Conservation (phyloP, 768 basidiomycete genomes). For the Heimioporus sp. region DNA sequence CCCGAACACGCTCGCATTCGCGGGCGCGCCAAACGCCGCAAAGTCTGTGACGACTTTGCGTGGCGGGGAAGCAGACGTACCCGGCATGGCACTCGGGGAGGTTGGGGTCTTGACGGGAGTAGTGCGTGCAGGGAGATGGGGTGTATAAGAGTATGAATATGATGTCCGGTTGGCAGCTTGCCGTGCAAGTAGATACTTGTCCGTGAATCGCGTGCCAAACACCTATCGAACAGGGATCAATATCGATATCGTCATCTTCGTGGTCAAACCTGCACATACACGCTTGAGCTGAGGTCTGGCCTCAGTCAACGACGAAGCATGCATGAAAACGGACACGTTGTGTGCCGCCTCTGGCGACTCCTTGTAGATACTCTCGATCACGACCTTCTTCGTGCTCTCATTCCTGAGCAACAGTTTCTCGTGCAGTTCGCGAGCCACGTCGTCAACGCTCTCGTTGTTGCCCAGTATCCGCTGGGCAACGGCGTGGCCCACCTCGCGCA, state of each 20-base stretch:
- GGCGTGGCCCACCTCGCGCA: slow-evolving; percentile 90
- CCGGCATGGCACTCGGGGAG: slow-evolving; percentile 19
- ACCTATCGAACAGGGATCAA: slow-evolving; percentile 50
- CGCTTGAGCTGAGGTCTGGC: slow-evolving; percentile 78
- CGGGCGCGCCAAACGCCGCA: slow-evolving; percentile 77
- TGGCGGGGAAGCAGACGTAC: slow-evolving; percentile 57
- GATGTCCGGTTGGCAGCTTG: slow-evolving; percentile 51
- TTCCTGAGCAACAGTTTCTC: slow-evolving; percentile 88
- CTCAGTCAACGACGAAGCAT: slow-evolving; percentile 64
- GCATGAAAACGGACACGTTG: slow-evolving; percentile 84
- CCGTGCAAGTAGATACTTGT: slow-evolving; percentile 85
- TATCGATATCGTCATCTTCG: not conserved
- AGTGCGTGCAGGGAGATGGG: slow-evolving; percentile 43
- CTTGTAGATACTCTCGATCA: slow-evolving; percentile 95
- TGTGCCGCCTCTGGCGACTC: slow-evolving; percentile 86
- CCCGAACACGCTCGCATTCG: slow-evolving; percentile 75
- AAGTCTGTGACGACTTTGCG: slow-evolving; percentile 90
- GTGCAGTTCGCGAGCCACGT: slow-evolving; percentile 92
- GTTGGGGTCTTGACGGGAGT: slow-evolving; percentile 39
- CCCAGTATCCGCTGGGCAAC: slow-evolving; percentile 91
- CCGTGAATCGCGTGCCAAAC: slow-evolving; percentile 93
- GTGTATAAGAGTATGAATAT: slow-evolving; percentile 55
- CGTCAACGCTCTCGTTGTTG: slow-evolving; percentile 94
- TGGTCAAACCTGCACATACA: slow-evolving; percentile 41
- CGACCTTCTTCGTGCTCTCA: slow-evolving; percentile 95